Evolutionary conservation across 2,329 filamentous ascomycete genomes (phyloP), one percentile per base, ranked within the genome.

Genomic region (Dothiorella sarmentorum): DNA sequence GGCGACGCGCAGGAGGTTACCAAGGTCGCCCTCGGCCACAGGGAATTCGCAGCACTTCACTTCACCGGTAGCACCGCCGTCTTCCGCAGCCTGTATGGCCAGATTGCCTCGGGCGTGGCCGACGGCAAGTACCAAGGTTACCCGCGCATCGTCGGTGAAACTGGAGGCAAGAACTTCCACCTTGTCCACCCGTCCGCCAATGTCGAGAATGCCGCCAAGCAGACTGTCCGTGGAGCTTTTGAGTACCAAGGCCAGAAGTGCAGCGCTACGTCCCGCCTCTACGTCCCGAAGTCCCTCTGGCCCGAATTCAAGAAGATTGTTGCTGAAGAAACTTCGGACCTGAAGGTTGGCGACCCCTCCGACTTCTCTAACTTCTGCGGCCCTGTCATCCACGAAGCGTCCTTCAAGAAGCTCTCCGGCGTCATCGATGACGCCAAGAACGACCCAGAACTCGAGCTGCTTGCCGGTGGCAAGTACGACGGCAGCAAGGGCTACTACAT

Each of bases 241-340:
- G 91, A 96, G 74, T 96, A 86, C 79, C 90, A 94, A 72, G 91
- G 91, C 51, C 91, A 96, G 74, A 96, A 96, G 76, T 96, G 91
- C 80, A 91, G 87, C 66, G 91, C 91, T 60, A 91, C 88, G 20
- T 93, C 89, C 26, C 85, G 91, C 26, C 78, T 85, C 49, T 96
- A 96, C 75, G 84, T 94, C 3, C 85, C 91, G 31, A 81, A 83
- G 67, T 93, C 89, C 2, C 73, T 88, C 45, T 91, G 88, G 84
- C 82, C 87, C 9, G 77, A 86, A 62, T 90, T 93, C 76, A 84
- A 85, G 69, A 75, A 85, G 63, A 80, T 82, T 58, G 76, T 96
- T 3, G 78, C 85, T 11, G 73, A 80, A n/a, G 88, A 93, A 74
- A 86, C 85, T 7, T 78, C 85, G 67, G 82, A 83, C 61, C 81